Evolutionary conservation across 1,284 basidiomycete genomes (phyloP), one percentile per base, ranked within the genome.

Genomic region (Tremellales sp.): DNA sequence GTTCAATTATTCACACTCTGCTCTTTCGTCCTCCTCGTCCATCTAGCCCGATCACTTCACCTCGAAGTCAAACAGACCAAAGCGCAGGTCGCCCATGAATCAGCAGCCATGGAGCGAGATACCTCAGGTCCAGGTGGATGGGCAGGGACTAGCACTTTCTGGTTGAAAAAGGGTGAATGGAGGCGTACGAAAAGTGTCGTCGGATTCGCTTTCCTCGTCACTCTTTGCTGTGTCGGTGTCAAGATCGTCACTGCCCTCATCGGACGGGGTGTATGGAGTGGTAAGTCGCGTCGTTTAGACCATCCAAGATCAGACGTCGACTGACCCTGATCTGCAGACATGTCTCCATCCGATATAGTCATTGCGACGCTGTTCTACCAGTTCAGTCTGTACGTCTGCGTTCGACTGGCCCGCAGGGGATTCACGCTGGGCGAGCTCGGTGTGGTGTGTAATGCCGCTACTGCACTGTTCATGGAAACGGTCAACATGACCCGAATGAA

Each of bases 391-490:
- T 98, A 97, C 68, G 80, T 87, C 43, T 88, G 88, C 46, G 82
- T 96, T 43, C 82, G 94, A 21, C 79, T 99, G 27, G 94, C 92
- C 0, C 85, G 96, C 59, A 82, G 87, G 22, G 89, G 89, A 12
- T 94, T 97, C 73, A 98, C 94, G 0, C 79, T 98, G 2, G 96
- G 96, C 42, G 96, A 99, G 70, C 80, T 97, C 10, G 85, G 85
- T 17, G 76, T 97, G 21, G 87, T 96, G 13, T 85, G 86, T 33
- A 87, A 89, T 57, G 87, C 91, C 39, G 91, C 88, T 15, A 88
- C 91, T 1, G 85, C 86, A 1, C 70, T 98, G 29, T 86, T 84
- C 61, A 84, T 92, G 77, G 96, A 98, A 69, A 78, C 85, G 19
- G 75, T 90, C 51, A 88, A 87, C 62, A 70, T 93, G 51, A 93